Base-by-base conservation (phyloP, 306 rosid species). In the Cicer bijugum region DNA sequence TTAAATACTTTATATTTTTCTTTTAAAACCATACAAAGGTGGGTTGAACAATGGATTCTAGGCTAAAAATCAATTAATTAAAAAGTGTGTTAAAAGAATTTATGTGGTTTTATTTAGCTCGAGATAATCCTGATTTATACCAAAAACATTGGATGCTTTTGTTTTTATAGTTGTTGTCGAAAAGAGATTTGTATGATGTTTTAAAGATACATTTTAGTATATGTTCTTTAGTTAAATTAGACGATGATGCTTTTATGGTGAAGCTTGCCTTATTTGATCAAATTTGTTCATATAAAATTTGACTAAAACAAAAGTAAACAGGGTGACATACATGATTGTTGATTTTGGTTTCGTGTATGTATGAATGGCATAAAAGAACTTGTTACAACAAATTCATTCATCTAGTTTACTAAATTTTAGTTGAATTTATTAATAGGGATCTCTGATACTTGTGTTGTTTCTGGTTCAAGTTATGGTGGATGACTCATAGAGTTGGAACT, bases 381-480 rank as follows among this genome's bases (percentile, higher is more conserved):
- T 16, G 58, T 5, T 52, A 47, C 7, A 48, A 6, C 16, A n/a
- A 4, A n/a, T 15, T 8, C 28, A 16, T 4, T 28, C 35, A 16
- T 52, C 33, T 16, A 52, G 59, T 16, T 8, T 15, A 7, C 59
- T 52, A 52, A 52, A 52, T 52, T 12, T 50, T 1, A 56, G 14
- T 58, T 58, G 16, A 61, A 33, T 67, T 71, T 47, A 12, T 68
- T 28, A 39, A 37, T 72, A 93, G 97, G 84, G 96, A 80, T 40
- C 84, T 77, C 0, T 89, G 92, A 12, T 94, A 91, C 86, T 58
- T 91, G 88, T 88, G 97, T 79, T 88, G 91, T 60, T 94, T 94
- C 75, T 95, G 97, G 37, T 94, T 94, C 89, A 91, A 91, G 87
- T 82, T 94, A 65, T 94, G 99, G 99, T 94, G 97, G 99, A 94